These are phyloP conservation scores for Ceratocystis ficicola DNA, from an alignment of 2,329 filamentous ascomycete genomes.

Conservation along the genomic window DNA sequence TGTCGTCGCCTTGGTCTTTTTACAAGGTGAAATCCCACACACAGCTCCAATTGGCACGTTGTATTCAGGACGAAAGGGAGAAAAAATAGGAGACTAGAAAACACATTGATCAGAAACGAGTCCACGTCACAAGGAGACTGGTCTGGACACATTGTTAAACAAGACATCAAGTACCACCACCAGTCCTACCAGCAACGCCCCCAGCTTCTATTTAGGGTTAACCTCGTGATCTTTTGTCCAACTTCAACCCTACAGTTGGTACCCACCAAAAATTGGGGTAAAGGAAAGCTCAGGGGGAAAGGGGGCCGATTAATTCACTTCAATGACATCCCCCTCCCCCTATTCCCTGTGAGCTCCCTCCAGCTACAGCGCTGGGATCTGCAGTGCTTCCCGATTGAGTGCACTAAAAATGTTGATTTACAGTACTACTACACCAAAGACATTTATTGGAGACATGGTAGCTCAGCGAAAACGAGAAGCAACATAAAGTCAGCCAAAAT, in stretches of 20 bases:
- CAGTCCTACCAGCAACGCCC: too few species aligned
- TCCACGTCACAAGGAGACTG: neutral
- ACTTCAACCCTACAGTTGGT: neutral
- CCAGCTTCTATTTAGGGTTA: neutral
- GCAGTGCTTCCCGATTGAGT: neutral
- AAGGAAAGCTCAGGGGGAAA: neutral
- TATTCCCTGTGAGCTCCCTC: neutral
- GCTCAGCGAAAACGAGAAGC: neutral
- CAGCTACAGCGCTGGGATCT: neutral
- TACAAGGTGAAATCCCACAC: too few species aligned
- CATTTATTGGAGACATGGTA: neutral
- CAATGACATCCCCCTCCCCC: neutral
- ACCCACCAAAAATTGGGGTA: neutral
- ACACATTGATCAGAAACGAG: neutral
- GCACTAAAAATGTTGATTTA: neutral
- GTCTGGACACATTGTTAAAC: conserved; percentile 2
- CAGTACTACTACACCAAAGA: neutral
- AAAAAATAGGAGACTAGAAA: neutral
- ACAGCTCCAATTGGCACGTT: too few species aligned
- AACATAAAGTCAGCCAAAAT: neutral
- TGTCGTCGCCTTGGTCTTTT: too few species aligned
- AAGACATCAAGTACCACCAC: neutral
- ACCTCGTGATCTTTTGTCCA: neutral
- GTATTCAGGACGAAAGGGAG: too few species aligned
- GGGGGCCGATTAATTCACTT: neutral